A percentile compares a stretch with the other conserved stretches of the same genome.
Evolutionary conservation across 805 yeast species (phyloP).

Genomic region (Wickerhamiella hasegawae): DNA sequence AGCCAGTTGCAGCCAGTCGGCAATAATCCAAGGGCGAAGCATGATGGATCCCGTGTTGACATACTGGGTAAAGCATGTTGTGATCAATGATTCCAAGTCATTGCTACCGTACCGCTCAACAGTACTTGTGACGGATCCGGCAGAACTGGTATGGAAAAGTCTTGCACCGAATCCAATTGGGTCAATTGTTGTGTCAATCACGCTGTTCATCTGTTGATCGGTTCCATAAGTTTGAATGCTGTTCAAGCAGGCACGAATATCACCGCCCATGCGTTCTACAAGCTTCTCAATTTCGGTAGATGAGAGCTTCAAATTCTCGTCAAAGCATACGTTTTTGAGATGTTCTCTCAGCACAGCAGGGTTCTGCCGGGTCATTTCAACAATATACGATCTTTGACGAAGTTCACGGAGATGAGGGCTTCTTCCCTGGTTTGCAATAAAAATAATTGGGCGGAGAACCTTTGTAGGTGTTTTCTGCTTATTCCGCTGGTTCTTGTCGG

Average conservation of each 20-base stretch:
- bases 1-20: slow-evolving; percentile 2
- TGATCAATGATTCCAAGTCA: not conserved
- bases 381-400: not conserved
- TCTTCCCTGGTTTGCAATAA: slow-evolving; percentile 1
- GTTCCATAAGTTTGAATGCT: not conserved
- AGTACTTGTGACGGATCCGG: not conserved
- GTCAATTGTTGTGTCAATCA: not conserved
- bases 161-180: not conserved
- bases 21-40: slow-evolving; percentile 2
- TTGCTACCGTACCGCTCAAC: not conserved
- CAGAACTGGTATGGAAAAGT: not conserved
- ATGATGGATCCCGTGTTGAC: slow-evolving; percentile 3
- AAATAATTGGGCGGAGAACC: slow-evolving; percentile 2
- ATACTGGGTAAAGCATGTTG: slow-evolving; percentile 2
- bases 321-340: not conserved
- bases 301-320: not conserved
- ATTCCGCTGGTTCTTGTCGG: not conserved
- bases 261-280: not conserved
- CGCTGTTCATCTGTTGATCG: not conserved
- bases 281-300: not conserved
- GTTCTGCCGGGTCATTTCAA: slow-evolving; percentile 1
- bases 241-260: slow-evolving; percentile 4
- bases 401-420: slow-evolving; percentile 1
- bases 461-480: not conserved
- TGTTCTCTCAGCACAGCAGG: slow-evolving; percentile 2